Evolutionary conservation across 441 rosid species (phyloP).

Genomic region (Erysimum pusillum): DNA sequence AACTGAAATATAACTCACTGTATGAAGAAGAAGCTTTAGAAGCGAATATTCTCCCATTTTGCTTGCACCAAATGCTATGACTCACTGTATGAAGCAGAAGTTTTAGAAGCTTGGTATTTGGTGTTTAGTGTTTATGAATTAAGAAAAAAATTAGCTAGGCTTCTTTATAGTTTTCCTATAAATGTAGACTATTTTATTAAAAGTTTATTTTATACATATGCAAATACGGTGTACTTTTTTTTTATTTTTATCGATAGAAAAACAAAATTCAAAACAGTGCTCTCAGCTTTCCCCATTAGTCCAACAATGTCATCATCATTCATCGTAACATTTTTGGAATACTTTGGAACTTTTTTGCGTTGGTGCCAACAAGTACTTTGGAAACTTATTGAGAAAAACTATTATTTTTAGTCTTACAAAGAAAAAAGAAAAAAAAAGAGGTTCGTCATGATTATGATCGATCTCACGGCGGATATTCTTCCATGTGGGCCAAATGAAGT

Average conservation of each 20-base stretch:
- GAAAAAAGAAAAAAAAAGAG: not conserved
- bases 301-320: constrained; percentile 42
- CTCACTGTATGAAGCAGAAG: too few species aligned
- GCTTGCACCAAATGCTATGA: too few species aligned
- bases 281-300: constrained; percentile 37
- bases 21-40: too few species aligned
- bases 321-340: constrained; percentile 27
- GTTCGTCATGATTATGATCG: constrained; percentile 33
- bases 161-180: too few species aligned
- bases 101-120: too few species aligned
- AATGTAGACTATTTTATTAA: not conserved
- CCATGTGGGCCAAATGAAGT: constrained; percentile 29
- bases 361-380: constrained; percentile 20
- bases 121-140: too few species aligned
- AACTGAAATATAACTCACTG: too few species aligned
- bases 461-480: constrained; percentile 32
- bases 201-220: not conserved
- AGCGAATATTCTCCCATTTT: too few species aligned
- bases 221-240: too few species aligned
- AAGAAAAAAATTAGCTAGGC: too few species aligned
- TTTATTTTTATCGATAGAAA: not conserved
- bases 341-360: not conserved
- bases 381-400: constrained; percentile 1
- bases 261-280: constrained; percentile 2
- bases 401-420: not conserved